Conservation (phyloP, 2,329 filamentous ascomycete species). For the Ophiostoma tasmaniense region DNA sequence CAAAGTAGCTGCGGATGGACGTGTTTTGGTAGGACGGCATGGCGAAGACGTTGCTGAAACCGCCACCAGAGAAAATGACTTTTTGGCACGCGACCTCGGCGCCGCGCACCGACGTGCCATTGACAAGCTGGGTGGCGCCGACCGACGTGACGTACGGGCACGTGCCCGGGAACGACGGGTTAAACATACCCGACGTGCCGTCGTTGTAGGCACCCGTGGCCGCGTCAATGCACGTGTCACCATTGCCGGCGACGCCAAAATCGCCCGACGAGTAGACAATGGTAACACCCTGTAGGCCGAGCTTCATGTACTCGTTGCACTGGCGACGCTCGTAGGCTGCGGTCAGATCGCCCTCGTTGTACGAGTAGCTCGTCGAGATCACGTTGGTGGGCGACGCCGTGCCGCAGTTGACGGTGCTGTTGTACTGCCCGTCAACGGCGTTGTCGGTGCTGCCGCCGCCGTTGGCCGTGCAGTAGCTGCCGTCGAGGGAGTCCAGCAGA, state of each 20-base stretch:
- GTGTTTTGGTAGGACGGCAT: conserved; percentile 35
- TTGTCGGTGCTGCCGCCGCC: conserved; percentile 33
- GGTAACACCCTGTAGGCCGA: conserved; percentile 43
- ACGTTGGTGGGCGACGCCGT: conserved; percentile 44
- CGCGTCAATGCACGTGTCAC: conserved; percentile 35
- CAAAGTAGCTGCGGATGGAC: conserved; percentile 37
- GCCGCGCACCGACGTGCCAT: conserved; percentile 32
- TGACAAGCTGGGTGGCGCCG: conserved; percentile 24
- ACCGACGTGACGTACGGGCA: conserved; percentile 45
- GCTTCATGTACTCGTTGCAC: conserved; percentile 45
- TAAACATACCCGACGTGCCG: conserved; percentile 22
- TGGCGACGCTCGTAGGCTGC: conserved; percentile 44
- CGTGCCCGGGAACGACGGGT: conserved; percentile 18
- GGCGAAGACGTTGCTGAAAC: conserved; percentile 39
- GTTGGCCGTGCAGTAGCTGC: conserved; percentile 35
- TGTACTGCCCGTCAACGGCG: conserved; percentile 30
- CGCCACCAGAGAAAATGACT: conserved; percentile 26
- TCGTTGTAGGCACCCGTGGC: conserved; percentile 24
- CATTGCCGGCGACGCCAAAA: conserved; percentile 38
- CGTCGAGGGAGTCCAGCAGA: conserved; percentile 37
- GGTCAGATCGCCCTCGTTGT: conserved; percentile 47
- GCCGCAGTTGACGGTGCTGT: conserved; percentile 27
- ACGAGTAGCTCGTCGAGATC: conserved; percentile 41
- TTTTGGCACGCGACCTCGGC: conserved; percentile 26
- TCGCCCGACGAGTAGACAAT: conserved; percentile 45